Evolutionary conservation across 306 rosid species (phyloP).

Genomic region (Cercis canadensis): DNA sequence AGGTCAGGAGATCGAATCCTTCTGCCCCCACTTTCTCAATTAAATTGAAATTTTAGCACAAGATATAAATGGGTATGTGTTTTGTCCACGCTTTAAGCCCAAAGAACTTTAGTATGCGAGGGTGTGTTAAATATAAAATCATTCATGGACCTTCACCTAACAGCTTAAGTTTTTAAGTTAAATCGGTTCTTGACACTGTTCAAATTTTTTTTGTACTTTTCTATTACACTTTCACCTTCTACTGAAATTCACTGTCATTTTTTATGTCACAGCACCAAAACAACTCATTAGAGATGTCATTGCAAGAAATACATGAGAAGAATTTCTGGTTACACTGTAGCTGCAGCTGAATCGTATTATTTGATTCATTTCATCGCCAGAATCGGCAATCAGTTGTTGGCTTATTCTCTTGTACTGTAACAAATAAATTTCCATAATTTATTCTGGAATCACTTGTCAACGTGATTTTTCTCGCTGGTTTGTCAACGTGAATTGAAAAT

Average conservation of each 20-base stretch:
- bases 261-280: constrained; percentile 61
- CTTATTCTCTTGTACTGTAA: constrained; percentile 13
- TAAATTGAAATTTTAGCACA: too few species aligned
- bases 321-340: background rate
- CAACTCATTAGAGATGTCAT: constrained; percentile 57
- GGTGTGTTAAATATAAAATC: too few species aligned
- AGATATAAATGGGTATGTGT: too few species aligned
- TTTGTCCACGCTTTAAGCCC: too few species aligned
- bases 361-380: background rate
- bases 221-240: background rate
- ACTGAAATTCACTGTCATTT: background rate
- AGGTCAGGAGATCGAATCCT: too few species aligned
- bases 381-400: constrained; percentile 1
- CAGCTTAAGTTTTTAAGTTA: too few species aligned
- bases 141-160: too few species aligned
- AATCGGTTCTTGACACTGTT: too few species aligned
- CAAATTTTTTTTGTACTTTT: background rate
- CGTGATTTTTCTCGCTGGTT: too few species aligned
- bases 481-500: too few species aligned
- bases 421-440: background rate
- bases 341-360: constrained; percentile 5
- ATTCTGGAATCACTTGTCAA: background rate
- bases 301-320: constrained; percentile 44
- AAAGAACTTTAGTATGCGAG: too few species aligned
- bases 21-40: too few species aligned